These are phyloP conservation scores for Pulveroboletus sp. DNA, from an alignment of 768 basidiomycete species.

Conservation along the genomic window DNA sequence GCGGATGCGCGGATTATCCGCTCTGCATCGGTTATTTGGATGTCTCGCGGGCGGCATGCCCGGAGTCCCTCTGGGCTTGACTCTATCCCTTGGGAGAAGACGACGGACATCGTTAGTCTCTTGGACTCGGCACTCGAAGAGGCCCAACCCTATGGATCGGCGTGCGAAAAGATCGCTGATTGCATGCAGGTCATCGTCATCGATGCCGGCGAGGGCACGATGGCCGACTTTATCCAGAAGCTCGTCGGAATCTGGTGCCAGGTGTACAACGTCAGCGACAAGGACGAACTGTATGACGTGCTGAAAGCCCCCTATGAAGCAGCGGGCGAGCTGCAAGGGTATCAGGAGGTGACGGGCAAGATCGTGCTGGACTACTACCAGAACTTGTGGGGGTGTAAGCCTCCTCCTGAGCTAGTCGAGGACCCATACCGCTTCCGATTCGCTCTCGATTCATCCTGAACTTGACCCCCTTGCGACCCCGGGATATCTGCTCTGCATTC, in stretches of 20 bases:
- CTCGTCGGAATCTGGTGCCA: constrained; percentile 27
- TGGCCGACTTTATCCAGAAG: constrained; percentile 28
- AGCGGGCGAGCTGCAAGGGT: constrained; percentile 26
- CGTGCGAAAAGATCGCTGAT: constrained; percentile 13
- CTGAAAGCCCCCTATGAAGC: constrained; percentile 21
- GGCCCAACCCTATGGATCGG: constrained; percentile 19
- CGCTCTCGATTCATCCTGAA: neutral
- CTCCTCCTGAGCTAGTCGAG: constrained; percentile 8
- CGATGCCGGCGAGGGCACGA: constrained; percentile 24
- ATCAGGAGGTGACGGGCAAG: constrained; percentile 3
- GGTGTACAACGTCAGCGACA: constrained; percentile 21
- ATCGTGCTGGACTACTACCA: constrained; percentile 19
- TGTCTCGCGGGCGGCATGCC: constrained; percentile 25
- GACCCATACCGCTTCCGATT: neutral
- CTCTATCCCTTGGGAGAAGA: constrained; percentile 23
- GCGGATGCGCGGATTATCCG: constrained; percentile 22
- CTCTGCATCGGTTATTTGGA: constrained; percentile 25
- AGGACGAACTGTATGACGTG: constrained; percentile 15
- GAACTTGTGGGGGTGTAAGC: constrained; percentile 24
- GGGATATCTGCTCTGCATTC: neutral
- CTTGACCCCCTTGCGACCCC: neutral
- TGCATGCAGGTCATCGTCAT: constrained; percentile 31
- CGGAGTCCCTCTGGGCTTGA: constrained; percentile 23
- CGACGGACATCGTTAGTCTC: constrained; percentile 12
- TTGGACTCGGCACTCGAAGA: constrained; percentile 24